These are phyloP conservation scores for Rhododendron griersonianum DNA, from an alignment of 148 eudicot genomes.

Conservation along the genomic window DNA sequence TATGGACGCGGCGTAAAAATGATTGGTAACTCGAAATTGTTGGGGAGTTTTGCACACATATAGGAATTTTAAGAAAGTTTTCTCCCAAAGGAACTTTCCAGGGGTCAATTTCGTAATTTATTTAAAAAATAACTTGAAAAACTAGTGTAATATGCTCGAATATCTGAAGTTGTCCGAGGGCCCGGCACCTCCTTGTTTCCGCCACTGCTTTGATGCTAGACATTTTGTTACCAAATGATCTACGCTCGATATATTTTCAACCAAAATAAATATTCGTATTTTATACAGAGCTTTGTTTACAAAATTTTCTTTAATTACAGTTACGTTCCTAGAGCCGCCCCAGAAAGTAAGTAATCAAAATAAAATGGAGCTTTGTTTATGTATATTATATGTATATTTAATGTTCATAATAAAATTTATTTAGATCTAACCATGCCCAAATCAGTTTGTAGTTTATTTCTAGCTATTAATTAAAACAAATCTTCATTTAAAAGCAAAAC, in stretches of 20 bases:
- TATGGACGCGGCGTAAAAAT: too few species aligned
- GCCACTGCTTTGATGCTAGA: background rate
- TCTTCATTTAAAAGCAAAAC: background rate
- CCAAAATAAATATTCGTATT: too few species aligned
- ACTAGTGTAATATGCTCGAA: background rate
- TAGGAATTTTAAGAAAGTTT: background rate
- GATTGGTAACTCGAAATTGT: background rate
- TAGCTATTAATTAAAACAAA: background rate
- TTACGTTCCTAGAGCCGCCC: too few species aligned
- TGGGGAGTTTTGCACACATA: background rate
- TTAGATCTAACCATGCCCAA: too few species aligned
- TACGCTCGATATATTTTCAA: too few species aligned
- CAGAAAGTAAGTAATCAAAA: too few species aligned
- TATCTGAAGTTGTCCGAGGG: background rate
- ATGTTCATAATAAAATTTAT: too few species aligned
- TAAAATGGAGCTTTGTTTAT: too few species aligned
- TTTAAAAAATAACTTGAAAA: background rate
- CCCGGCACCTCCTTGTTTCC: background rate
- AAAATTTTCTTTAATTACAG: too few species aligned
- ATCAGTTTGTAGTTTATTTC: background rate
- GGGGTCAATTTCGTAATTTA: background rate
- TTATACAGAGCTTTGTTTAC: too few species aligned
- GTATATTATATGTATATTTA: too few species aligned
- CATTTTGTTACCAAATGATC: too few species aligned
- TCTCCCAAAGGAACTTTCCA: background rate